Evolutionary conservation across 352 stramenopile genomes (phyloP), one percentile per base, ranked within the genome.

Genomic region (Phytophthora citricola): DNA sequence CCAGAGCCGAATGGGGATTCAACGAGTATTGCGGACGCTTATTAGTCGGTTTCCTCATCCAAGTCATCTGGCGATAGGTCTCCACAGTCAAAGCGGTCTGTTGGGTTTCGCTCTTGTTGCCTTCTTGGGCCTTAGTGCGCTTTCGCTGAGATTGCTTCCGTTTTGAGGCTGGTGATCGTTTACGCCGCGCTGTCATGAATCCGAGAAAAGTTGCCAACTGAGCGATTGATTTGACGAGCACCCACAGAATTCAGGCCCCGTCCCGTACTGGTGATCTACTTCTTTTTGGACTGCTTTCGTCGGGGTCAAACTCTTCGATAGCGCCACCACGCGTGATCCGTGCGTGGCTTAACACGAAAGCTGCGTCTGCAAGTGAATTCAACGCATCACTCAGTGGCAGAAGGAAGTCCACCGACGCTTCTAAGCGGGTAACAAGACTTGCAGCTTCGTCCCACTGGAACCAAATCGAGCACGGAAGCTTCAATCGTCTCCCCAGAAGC

Each of bases 401-500:
- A 32, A 71, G 3, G 29, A 64, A 59, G 32, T 67, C 46, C 12
- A 66, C 29, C 2, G 57, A 60, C 17, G 31, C 53, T 20, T 63
- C 36, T 31, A 75, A 12, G 0, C 44, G 49, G 2, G 10, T 24
- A 3, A 70, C 45, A 9, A 39, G 44, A 12, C 39, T 5, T 20
- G 6, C 61, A 1, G 8, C 3, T n/a, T 14, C 55, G 17, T 66
- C 49, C 63, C 63, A 71, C 20, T 64, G 53, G n/a, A 69, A 71
- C 12, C 48, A 54, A 3, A 62, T 20, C 1, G 27, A 44, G 24
- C 58, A 71, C 1, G 44, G 48, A 14, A 71, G 51, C 6, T 22
- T 22, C 4, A 75, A 32, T 27, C 39, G 27, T 34, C 57, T 31
- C 9, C 62, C 55, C 1, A 75, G 9, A 1, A 75, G 22, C 2